Base-by-base conservation (phyloP, 139 green algal genomes). In the Yamagishiella unicocca region DNA sequence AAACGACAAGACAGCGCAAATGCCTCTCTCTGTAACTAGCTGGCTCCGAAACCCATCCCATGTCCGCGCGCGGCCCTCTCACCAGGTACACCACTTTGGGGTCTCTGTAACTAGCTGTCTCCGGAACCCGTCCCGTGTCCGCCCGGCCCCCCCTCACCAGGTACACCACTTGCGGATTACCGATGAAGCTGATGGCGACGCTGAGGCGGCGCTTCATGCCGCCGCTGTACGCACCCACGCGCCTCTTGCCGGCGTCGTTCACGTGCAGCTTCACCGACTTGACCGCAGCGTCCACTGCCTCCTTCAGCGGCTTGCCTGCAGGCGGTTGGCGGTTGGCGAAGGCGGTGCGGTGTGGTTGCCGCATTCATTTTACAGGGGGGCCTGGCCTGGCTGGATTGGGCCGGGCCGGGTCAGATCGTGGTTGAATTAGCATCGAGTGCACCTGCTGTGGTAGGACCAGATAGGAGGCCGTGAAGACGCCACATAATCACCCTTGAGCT, bases 171-270 rank as follows among this genome's bases (percentile, higher is more conserved):
- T 87, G 73, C 35, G 96, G 96, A 54, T 92, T 75, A 8, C 96
- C 96, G 21, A 98, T 94, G 78, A 98, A 91, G 50, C 88, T 91
- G 72, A 98, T 96, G 43, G 96, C 96, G 40, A 99, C 95, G 45
- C 67, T 92, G 37, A 98, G 95, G 21, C 96, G 91, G 25, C 96
- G 94, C 92, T 96, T 96, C 90, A 93, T 93, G 78, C 90, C 90
- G 33, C 90, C 90, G 8, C n/a, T 74, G 83, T 90, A 93, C 37
- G 98, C 94, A 38, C 70, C 92, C 33, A 98, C 94, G 3, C 95
- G 91, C n/a, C 96, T 93, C 92, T 95, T 96, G 40, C 92, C 79
- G 17, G 62, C 82, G 50, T 46, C 50, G 46, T 73, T 76, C 27
- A 92, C 53, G 88, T 92, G 90, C 77, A 94, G 88, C 85, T 93